Percentiles rank a stretch among this genome's conserved stretches.
phyloP scores from a whole-genome alignment of 2,329 filamentous ascomycete species.

The Phyllosticta paracitricarpa region DNA sequence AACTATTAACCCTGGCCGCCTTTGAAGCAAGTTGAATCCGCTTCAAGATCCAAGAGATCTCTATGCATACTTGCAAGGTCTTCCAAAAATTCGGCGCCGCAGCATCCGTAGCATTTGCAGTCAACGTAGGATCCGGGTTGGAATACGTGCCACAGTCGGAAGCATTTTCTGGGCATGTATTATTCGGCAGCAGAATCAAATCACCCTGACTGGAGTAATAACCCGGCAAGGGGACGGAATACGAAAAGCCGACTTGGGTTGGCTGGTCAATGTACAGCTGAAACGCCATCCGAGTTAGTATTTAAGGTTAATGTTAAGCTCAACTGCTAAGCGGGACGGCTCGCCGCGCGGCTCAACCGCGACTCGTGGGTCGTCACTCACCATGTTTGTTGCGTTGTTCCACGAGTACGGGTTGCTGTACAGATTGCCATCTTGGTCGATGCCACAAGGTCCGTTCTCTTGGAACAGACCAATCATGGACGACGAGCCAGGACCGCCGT shows the following conservation, averaged over 20 bases:
- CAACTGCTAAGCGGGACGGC: neutral
- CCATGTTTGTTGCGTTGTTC: conserved; percentile 54
- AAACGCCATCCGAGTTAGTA: neutral
- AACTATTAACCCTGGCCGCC: neutral
- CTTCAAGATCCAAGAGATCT: neutral
- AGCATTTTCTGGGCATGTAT: conserved; percentile 43
- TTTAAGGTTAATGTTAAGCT: neutral
- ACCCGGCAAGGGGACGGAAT: conserved; percentile 35
- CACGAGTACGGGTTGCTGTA: conserved; percentile 54
- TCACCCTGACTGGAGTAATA: conserved; percentile 25
- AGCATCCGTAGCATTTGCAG: conserved; percentile 41
- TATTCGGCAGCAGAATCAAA: conserved; percentile 37
- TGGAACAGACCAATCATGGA: conserved; percentile 48
- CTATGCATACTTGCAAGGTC: conserved; percentile 37
- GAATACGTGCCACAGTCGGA: conserved; percentile 47
- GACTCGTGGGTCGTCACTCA: conserved; percentile 1
- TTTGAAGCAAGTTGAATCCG: neutral
- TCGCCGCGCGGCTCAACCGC: neutral
- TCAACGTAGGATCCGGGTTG: conserved; percentile 39
- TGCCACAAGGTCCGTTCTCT: conserved; percentile 44
- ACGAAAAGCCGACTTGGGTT: conserved; percentile 49
- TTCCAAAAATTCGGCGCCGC: conserved; percentile 53
- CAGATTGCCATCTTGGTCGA: conserved; percentile 37
- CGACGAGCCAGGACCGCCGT: conserved; percentile 46
- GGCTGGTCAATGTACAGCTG: conserved; percentile 60